Percentiles rank a stretch among this genome's conserved stretches.
These are phyloP conservation scores for Talaromyces albobiverticillius DNA, from an alignment of 2,329 filamentous ascomycete species.

Conservation along the genomic window DNA sequence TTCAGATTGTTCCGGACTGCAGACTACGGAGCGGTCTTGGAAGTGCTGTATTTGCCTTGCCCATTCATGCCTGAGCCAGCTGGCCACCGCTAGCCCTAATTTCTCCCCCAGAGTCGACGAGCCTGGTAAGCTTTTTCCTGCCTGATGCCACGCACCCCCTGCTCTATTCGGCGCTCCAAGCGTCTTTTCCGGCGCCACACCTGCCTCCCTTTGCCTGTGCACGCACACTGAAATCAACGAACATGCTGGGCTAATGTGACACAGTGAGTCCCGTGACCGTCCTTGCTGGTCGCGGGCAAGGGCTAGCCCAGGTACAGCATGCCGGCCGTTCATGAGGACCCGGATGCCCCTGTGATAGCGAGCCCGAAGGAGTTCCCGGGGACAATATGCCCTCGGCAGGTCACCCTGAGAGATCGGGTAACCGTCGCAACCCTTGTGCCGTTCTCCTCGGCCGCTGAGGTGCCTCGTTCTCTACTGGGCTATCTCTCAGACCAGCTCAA, in stretches of 20 bases:
- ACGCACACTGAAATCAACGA: not conserved
- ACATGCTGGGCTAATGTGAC: constrained; percentile 9
- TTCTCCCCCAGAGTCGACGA: too few relatives aligned
- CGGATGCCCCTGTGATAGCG: constrained; percentile 27
- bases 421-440: constrained; percentile 82
- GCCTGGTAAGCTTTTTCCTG: constrained; percentile 10
- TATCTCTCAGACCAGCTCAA: constrained; percentile 84
- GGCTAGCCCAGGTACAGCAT: constrained; percentile 20
- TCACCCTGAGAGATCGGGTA: constrained; percentile 78
- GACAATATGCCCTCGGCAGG: constrained; percentile 69
- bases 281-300: constrained; percentile 23
- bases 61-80: constrained; percentile 4
- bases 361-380: constrained; percentile 56
- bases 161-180: not conserved
- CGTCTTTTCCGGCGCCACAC: not conserved
- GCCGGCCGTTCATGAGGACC: constrained; percentile 37
- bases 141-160: not conserved
- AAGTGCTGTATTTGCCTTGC: constrained; percentile 32
- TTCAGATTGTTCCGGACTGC: constrained; percentile 40
- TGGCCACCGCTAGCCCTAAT: constrained; percentile 7
- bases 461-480: constrained; percentile 70
- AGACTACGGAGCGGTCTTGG: constrained; percentile 43
- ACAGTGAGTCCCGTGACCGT: constrained; percentile 35
- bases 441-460: constrained; percentile 71
- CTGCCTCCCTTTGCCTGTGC: not conserved